Evolutionary conservation across 345 rosid species (phyloP).

Genomic region (Dovyalis caffra): DNA sequence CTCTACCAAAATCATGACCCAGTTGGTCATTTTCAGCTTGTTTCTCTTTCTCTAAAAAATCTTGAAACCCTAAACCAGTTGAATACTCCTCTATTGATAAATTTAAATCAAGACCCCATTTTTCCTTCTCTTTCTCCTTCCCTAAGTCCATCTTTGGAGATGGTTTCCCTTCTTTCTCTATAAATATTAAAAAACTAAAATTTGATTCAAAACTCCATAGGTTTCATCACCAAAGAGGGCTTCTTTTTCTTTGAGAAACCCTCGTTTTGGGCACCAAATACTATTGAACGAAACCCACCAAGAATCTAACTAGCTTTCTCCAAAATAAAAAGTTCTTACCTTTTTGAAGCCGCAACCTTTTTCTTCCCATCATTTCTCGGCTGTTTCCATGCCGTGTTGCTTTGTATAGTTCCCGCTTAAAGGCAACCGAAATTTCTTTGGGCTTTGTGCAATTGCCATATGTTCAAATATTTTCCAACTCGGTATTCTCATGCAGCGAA

Average conservation of each 20-base stretch:
- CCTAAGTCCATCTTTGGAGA: background rate
- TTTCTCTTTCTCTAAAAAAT: background rate
- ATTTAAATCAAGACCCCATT: slow-evolving; percentile 17
- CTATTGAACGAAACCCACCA: too few species aligned
- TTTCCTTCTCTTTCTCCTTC: background rate
- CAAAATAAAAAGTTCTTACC: background rate
- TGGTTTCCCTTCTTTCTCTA: background rate
- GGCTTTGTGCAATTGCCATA: background rate
- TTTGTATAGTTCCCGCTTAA: slow-evolving; percentile 6
- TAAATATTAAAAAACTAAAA: background rate
- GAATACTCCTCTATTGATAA: slow-evolving; percentile 5
- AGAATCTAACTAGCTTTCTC: too few species aligned
- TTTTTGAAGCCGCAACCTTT: background rate
- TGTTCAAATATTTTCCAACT: background rate
- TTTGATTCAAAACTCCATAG: background rate
- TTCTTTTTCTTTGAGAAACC: background rate
- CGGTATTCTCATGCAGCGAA: too few species aligned
- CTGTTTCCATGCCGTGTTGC: background rate
- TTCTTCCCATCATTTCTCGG: background rate
- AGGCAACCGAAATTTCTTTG: background rate
- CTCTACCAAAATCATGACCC: background rate
- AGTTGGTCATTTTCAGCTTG: background rate
- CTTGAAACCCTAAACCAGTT: slow-evolving; percentile 8
- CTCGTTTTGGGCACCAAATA: background rate
- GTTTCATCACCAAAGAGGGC: background rate